A percentile compares a stretch with the other conserved stretches of the same genome.
Conservation (phyloP, 2,329 filamentous ascomycete species). For the Penicillium italicum region DNA sequence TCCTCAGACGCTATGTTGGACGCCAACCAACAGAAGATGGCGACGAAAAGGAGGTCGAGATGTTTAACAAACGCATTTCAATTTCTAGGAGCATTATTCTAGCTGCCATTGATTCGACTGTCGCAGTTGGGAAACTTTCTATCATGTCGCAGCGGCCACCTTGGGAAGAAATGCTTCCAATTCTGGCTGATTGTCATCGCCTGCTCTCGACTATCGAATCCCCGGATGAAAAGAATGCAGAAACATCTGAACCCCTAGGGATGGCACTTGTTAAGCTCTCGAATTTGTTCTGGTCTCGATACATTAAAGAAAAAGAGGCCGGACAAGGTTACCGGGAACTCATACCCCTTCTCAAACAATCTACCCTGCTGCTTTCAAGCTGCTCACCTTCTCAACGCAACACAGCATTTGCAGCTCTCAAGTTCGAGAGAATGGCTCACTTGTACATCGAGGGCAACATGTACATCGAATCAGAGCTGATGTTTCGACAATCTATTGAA, state of each 20-base stretch:
- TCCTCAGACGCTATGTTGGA: conserved; percentile 42
- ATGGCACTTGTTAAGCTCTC: conserved; percentile 41
- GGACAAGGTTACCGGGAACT: conserved; percentile 35
- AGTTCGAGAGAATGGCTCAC: conserved; percentile 45
- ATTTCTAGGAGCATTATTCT: conserved; percentile 38
- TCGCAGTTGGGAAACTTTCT: conserved; percentile 40
- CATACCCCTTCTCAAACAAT: conserved; percentile 40
- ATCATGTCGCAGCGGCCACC: conserved; percentile 35
- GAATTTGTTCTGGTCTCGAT: conserved; percentile 48
- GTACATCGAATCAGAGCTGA: conserved; percentile 33
- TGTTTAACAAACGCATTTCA: conserved; percentile 31
- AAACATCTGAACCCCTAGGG: conserved; percentile 24
- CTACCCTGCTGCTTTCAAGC: conserved; percentile 36
- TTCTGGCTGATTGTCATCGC: conserved; percentile 37
- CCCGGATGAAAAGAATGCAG: conserved; percentile 8
- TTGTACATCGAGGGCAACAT: conserved; percentile 41
- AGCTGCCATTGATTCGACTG: conserved; percentile 40
- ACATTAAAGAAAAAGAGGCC: conserved; percentile 42
- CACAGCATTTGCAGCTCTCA: conserved; percentile 41
- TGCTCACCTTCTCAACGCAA: conserved; percentile 35
- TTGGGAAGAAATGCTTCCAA: conserved; percentile 39
- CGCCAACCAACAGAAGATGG: conserved; percentile 27
- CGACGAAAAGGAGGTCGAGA: conserved; percentile 28
- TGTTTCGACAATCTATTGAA: conserved; percentile 40
- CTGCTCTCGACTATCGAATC: conserved; percentile 32